Conservation (phyloP, 768 basidiomycete genomes). For the Chalciporus pseudorubinellus region DNA sequence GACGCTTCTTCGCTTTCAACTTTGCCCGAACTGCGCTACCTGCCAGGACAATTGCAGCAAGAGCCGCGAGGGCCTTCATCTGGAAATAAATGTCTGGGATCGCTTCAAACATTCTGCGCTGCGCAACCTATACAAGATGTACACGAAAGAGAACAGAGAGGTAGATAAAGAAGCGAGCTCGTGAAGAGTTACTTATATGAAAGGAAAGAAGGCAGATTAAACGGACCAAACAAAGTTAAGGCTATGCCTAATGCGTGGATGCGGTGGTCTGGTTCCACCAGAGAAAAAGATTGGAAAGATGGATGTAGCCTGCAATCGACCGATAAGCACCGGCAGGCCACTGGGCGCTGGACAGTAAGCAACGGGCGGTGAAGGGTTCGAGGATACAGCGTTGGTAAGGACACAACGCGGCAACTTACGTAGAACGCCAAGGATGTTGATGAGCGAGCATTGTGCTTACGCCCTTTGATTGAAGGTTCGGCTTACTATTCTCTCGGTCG, state of each 20-base stretch:
- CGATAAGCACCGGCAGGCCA: background rate
- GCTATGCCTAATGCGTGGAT: background rate
- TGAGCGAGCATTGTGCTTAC: too few species aligned
- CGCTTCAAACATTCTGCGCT: constrained; percentile 6
- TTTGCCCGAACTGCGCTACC: constrained; percentile 8
- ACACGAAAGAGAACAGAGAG: background rate
- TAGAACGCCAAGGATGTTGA: background rate
- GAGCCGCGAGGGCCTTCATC: constrained; percentile 17
- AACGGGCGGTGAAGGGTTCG: too few species aligned
- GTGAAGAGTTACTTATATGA: constrained; percentile 16
- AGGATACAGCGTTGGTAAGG: too few species aligned
- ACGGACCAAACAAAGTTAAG: background rate
- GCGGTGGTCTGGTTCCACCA: background rate
- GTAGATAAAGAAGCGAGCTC: background rate
- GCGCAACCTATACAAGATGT: background rate
- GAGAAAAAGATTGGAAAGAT: background rate
- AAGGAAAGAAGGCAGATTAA: background rate
- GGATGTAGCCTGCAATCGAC: too few species aligned
- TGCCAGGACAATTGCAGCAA: constrained; percentile 18
- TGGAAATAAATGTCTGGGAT: constrained; percentile 5
- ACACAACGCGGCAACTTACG: background rate
- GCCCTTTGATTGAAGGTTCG: too few species aligned
- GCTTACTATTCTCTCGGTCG: too few species aligned
- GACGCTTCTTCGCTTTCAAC: constrained; percentile 4
- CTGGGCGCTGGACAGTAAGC: background rate